Evolutionary conservation across 164 flowering plant genomes (phyloP).

Genomic region (Nymphaea thermarum): DNA sequence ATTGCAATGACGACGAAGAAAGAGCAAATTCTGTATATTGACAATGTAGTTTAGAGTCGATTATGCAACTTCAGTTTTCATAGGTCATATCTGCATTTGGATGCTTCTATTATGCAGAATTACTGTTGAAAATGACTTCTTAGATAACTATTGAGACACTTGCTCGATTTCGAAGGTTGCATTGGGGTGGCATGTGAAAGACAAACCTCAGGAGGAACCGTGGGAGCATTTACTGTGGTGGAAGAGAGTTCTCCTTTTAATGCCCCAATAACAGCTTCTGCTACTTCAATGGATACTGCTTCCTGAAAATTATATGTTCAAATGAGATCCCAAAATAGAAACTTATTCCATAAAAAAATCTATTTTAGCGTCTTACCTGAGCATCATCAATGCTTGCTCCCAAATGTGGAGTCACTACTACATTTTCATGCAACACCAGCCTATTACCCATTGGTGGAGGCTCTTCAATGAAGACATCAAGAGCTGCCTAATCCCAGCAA

Average conservation of each 20-base stretch:
- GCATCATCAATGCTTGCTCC: constrained; percentile 90
- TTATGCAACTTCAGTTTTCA: no score
- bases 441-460: constrained; percentile 65
- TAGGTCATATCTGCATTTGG: no score
- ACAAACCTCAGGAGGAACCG: constrained; percentile 68
- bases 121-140: no score
- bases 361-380: constrained; percentile 27
- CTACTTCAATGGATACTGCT: constrained; percentile 27
- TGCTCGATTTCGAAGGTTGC: not conserved
- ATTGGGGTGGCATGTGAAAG: not conserved
- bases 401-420: constrained; percentile 79
- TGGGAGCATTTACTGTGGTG: constrained; percentile 22
- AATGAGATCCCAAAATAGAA: not conserved
- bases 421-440: constrained; percentile 56
- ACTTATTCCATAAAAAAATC: not conserved
- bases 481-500: constrained; percentile 52
- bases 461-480: constrained; percentile 76
- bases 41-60: no score
- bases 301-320: constrained; percentile 20
- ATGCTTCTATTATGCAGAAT: no score
- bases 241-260: constrained; percentile 21
- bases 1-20: no score
- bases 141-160: no score
- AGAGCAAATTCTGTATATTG: no score
- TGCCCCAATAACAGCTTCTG: constrained; percentile 24